Evolutionary conservation across 1,284 basidiomycete genomes (phyloP).

Genomic region (Trichosporon sp.): DNA sequence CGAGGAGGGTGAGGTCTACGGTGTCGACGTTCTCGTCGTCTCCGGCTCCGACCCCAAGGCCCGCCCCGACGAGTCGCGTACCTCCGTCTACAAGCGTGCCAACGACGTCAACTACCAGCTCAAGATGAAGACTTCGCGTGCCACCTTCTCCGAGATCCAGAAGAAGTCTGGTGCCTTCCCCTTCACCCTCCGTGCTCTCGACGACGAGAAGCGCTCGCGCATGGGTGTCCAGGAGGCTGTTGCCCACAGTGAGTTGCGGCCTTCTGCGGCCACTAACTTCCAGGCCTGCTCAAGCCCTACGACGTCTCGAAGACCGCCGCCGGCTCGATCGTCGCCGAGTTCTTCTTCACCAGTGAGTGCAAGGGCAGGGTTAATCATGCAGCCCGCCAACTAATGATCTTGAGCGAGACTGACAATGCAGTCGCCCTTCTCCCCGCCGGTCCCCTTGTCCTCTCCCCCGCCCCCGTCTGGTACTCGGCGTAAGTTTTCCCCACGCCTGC

Average conservation of each 20-base stretch:
- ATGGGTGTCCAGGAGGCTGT: constrained; percentile 96
- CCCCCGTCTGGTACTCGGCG: constrained; percentile 86
- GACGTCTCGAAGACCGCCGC: constrained; percentile 63
- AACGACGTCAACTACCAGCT: constrained; percentile 85
- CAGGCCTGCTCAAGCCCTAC: constrained; percentile 48
- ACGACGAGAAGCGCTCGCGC: constrained; percentile 90
- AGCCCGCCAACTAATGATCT: not conserved
- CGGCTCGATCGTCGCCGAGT: constrained; percentile 78
- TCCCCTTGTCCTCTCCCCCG: constrained; percentile 75
- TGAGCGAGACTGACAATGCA: constrained; percentile 34
- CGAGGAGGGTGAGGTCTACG: constrained; percentile 92
- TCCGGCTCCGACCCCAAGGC: constrained; percentile 74
- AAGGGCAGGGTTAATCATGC: not conserved
- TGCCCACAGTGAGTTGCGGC: constrained; percentile 62
- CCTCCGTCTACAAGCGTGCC: constrained; percentile 89
- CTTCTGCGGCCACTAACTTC: not conserved
- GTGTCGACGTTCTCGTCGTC: constrained; percentile 89
- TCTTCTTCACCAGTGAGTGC: constrained; percentile 74
- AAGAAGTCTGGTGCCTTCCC: constrained; percentile 98
- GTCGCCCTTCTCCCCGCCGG: constrained; percentile 81
- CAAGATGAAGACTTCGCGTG: constrained; percentile 95
- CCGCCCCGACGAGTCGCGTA: constrained; percentile 78
- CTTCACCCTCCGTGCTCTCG: constrained; percentile 88
- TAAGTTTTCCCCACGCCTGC: constrained; percentile 39
- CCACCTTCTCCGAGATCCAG: constrained; percentile 92